phyloP scores from a whole-genome alignment of 495 filamentous ascomycete species.

The Hypoxylon intermedium region DNA sequence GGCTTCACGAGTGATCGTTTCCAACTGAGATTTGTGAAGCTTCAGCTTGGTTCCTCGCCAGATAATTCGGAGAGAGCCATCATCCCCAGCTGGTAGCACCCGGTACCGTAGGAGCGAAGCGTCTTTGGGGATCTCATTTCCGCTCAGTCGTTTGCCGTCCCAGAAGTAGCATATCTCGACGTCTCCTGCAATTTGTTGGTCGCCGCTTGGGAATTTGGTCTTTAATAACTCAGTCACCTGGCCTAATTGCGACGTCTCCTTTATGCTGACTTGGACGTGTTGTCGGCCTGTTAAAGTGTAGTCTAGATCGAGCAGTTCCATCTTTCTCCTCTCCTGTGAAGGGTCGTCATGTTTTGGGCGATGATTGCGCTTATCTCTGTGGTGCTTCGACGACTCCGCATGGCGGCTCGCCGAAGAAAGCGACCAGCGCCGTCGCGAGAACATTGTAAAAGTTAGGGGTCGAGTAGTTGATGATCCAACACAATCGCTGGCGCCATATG shows the following conservation, averaged over 20 bases:
- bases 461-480: background rate
- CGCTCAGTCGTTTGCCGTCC: conserved; percentile 7
- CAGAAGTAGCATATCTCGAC: conserved; percentile 30
- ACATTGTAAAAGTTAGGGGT: conserved; percentile 23
- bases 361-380: conserved; percentile 14
- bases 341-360: conserved; percentile 6
- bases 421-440: conserved; percentile 15
- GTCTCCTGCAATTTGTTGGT: conserved; percentile 8
- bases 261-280: conserved; percentile 4
- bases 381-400: conserved; percentile 10
- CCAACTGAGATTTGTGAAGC: conserved; percentile 18
- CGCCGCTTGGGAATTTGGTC: conserved; percentile 12
- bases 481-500: conserved; percentile 8
- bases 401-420: conserved; percentile 7
- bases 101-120: conserved; percentile 15
- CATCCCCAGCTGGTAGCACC: conserved; percentile 14
- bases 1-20: conserved; percentile 14
- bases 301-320: conserved; percentile 34
- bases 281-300: background rate
- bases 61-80: conserved; percentile 14
- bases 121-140: conserved; percentile 13
- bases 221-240: conserved; percentile 9
- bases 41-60: conserved; percentile 12
- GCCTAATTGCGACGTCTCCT: conserved; percentile 4
- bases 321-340: conserved; percentile 17